Evolutionary conservation across 441 rosid species (phyloP), one percentile per base, ranked within the genome.

Genomic region (Populus tomentosa): DNA sequence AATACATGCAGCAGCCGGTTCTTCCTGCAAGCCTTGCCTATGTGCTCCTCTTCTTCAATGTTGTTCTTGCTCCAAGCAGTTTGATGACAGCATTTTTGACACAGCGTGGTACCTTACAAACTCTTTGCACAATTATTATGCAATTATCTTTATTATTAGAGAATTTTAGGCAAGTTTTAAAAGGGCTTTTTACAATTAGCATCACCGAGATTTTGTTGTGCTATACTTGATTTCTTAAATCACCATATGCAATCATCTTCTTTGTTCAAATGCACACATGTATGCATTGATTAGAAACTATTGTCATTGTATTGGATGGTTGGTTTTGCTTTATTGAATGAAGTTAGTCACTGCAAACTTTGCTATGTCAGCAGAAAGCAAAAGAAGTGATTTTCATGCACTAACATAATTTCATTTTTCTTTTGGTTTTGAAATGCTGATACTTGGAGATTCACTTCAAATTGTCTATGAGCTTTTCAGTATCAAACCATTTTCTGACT

Each of bases 41-140:
- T 72, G 99, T 93, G 77, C 92, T 95, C 69, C 92, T 95, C 75
- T 91, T 72, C 88, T 92, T 93, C 83, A 95, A 95, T 81, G 90
- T 92, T 69, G 92, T 90, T 78, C 98, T 95, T 66, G 86, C 92
- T 76, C 97, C 99, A 6, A 90, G 97, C 82, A 92, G 98, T 78
- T 84, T 95, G 86, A 95, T 95, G 99, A 95, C 98, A 8, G 98
- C 98, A 46, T 95, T 95, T 87, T 86, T 95, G 80, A 95, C 94
- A 3, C 96, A 95, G 77, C 90, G 88, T 2, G 92, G 98, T 95
- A 89, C 66, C 76, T 75, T 70, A 65, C 64, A 71, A 33, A 69
- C 46, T 69, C 64, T 28, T 67, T 14, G 2, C 23, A 64, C 40
- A 63, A 30, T 64, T 82, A 6, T 16, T 9, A 23, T 59, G 24